Evolutionary conservation across 2,329 filamentous ascomycete genomes (phyloP), one percentile per base, ranked within the genome.

Genomic region (Bipolaris cookei): DNA sequence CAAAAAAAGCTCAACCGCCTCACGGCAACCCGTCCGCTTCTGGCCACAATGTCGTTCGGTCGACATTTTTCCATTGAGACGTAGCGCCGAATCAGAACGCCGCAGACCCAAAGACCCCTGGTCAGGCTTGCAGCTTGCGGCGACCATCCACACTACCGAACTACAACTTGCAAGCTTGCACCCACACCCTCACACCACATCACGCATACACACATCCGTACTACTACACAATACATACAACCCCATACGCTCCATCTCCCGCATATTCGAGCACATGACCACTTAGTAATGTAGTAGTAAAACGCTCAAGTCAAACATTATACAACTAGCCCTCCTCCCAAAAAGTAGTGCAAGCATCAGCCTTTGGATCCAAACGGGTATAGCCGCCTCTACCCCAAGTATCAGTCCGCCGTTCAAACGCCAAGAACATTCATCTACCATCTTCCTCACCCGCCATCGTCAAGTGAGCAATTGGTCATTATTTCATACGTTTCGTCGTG

Each of bases 11-110:
- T 30, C 38, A 56, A 28, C 47, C 30, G 49, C 51, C 46, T 34
- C 35, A 20, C 51, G 51, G 37, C 42, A 52, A 46, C 43, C 25
- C 42, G 10, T 53, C 54, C 42, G 49, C 43, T 48, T 53, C 49
- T 53, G 37, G 54, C 49, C 54, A 56, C 54, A 49, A 52, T 53
- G 55, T 53, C 52, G 56, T 59, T 59, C 49, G 56, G 59, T 56
- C 57, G 57, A 60, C 59, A 60, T 60, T 60, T 62, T 62, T 53
- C 51, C 50, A 60, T 48, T 30, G 35, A 53, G 42, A 35, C 57
- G 54, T 56, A 57, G 59, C 59, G 59, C 28, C 57, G 43, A 45
- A 54, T 57, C 59, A 51, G 54, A 54, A 54, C 57, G 45, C 51
- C 48, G 16, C 42, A 52, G 48, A 48, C 56, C 45, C 43, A 53